Conservation (phyloP, 1,284 basidiomycete species). For the Heliocybe sulcata region DNA sequence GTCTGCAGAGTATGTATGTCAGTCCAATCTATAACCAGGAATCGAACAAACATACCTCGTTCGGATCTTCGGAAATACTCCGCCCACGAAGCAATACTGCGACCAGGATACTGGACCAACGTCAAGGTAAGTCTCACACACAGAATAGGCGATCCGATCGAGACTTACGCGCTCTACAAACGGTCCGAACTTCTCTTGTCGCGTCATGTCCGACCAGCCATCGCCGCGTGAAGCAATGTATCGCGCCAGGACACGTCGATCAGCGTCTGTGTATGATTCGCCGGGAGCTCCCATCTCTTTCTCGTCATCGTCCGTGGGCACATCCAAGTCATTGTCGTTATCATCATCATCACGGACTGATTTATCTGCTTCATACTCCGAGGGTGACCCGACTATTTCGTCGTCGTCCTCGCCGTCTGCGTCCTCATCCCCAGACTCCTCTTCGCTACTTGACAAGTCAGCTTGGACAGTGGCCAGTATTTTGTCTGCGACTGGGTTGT, state of each 20-base stretch:
- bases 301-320: neutral
- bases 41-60: conserved; percentile 23
- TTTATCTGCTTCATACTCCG: conserved; percentile 6
- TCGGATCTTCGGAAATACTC: conserved; percentile 50
- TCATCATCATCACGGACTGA: conserved; percentile 5
- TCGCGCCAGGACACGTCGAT: neutral
- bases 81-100: conserved; percentile 34
- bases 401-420: conserved; percentile 5
- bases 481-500: neutral
- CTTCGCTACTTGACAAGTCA: neutral
- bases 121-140: neutral
- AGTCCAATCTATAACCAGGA: neutral
- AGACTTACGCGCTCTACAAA: conserved; percentile 40
- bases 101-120: conserved; percentile 1
- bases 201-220: conserved; percentile 30
- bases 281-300: conserved; percentile 1
- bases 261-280: neutral
- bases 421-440: conserved; percentile 3
- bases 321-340: neutral
- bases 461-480: neutral
- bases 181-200: conserved; percentile 41
- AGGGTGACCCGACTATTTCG: neutral
- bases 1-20: neutral
- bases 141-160: neutral
- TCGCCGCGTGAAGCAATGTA: conserved; percentile 12